Percentiles rank a stretch among this genome's conserved stretches.
phyloP scores from a whole-genome alignment of 768 basidiomycete species.

The Tremella yokohamensis region DNA sequence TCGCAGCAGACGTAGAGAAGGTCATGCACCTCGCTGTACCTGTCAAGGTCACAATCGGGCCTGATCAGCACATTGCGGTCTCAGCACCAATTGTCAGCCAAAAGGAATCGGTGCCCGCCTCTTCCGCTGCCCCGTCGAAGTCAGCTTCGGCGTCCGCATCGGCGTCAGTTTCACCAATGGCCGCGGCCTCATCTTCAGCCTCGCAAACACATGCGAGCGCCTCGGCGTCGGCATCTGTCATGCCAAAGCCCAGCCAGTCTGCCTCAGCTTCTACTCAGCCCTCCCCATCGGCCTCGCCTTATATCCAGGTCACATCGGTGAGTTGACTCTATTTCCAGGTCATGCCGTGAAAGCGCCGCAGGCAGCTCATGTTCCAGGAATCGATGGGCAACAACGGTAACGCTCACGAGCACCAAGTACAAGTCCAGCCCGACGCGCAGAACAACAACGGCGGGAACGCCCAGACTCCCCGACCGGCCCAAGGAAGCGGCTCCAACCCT shows the following conservation, averaged over 20 bases:
- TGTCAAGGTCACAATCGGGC: background rate
- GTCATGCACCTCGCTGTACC: background rate
- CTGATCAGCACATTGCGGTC: background rate
- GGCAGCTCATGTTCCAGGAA: no score
- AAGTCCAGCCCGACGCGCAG: no score
- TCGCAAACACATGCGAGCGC: background rate
- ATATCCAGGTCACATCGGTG: background rate
- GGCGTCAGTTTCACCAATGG: background rate
- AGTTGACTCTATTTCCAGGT: background rate
- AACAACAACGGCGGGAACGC: no score
- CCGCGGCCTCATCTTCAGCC: background rate
- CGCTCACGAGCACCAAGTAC: no score
- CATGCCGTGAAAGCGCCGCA: background rate
- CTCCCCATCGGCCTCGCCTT: background rate
- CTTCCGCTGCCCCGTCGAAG: background rate
- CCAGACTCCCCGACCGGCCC: no score
- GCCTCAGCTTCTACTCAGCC: background rate
- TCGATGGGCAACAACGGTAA: no score
- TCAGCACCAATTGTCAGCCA: background rate
- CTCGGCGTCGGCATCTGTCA: background rate
- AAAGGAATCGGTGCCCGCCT: background rate
- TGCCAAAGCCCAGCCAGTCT: background rate
- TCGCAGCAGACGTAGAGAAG: background rate
- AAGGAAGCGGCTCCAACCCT: no score
- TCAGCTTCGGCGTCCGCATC: background rate